Evolutionary conservation across 768 basidiomycete species (phyloP).

Genomic region (Panaeolus cyanescens): DNA sequence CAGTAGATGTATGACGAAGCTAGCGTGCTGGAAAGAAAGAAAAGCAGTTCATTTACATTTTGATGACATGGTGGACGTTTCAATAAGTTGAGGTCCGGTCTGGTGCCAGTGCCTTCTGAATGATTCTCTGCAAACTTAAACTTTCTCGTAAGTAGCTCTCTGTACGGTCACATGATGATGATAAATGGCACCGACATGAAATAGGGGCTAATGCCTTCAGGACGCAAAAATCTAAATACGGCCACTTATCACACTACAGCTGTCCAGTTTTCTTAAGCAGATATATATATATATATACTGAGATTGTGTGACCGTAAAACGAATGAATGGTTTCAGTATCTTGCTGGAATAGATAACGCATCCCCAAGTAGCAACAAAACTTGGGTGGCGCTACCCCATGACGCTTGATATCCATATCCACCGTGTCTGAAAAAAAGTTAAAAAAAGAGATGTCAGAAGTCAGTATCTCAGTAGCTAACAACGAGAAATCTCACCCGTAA

Average conservation of each 20-base stretch:
- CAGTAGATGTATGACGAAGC: background rate
- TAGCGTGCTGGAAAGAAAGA: background rate
- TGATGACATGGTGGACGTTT: background rate
- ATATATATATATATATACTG: background rate
- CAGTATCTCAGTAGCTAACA: background rate
- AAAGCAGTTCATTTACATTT: background rate
- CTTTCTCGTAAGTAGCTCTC: too few species aligned
- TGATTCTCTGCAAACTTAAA: too few species aligned
- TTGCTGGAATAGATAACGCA: slow-evolving; percentile 6
- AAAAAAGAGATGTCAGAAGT: background rate
- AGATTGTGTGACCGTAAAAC: background rate
- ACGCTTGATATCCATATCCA: slow-evolving; percentile 67
- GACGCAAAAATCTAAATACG: background rate
- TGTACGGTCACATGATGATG: background rate
- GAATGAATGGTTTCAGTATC: background rate
- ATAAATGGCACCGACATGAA: background rate
- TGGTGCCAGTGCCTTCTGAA: background rate
- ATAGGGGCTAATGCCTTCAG: background rate
- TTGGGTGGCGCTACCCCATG: slow-evolving; percentile 64
- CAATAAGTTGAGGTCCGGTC: background rate
- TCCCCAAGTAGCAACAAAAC: slow-evolving; percentile 30
- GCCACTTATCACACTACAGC: background rate
- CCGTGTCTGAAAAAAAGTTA: slow-evolving; percentile 45
- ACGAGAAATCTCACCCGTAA: slow-evolving; percentile 30
- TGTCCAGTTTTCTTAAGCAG: background rate